These are phyloP conservation scores for Diplodia mutila DNA, from an alignment of 2,329 filamentous ascomycete species.

Conservation along the genomic window DNA sequence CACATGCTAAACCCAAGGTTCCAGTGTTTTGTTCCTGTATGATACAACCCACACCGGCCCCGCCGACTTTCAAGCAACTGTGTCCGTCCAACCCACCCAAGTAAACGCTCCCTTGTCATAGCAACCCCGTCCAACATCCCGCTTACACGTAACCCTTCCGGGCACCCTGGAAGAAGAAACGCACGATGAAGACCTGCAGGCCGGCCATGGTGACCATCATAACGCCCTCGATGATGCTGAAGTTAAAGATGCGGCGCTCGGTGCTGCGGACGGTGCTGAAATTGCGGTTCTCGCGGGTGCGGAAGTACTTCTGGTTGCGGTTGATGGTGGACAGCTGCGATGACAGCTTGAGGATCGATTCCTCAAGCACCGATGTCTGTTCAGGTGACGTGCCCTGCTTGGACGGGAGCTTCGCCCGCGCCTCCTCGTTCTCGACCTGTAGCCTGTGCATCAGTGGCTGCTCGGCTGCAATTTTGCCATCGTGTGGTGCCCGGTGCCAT, in stretches of 20 bases:
- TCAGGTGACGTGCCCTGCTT: conserved; percentile 88
- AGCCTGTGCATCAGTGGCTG: neutral
- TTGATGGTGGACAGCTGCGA: conserved; percentile 92
- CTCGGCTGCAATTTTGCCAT: neutral
- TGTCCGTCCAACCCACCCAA: neutral
- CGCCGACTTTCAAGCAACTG: neutral
- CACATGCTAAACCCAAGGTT: neutral
- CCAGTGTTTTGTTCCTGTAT: conserved; percentile 1
- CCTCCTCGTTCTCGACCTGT: conserved; percentile 88
- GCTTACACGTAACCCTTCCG: conserved; percentile 59
- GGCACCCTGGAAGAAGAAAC: conserved; percentile 97
- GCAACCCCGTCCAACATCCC: neutral
- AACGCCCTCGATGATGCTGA: conserved; percentile 87
- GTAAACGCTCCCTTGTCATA: neutral
- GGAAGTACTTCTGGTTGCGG: conserved; percentile 98
- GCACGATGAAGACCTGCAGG: conserved; percentile 93
- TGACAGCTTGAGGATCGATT: conserved; percentile 93
- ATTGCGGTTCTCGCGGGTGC: conserved; percentile 97
- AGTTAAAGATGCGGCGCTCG: conserved; percentile 94
- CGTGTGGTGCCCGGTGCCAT: conserved; percentile 41
- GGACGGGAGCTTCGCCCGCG: conserved; percentile 74
- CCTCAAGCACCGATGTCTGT: conserved; percentile 85
- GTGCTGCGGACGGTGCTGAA: conserved; percentile 98
- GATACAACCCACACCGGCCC: conserved; percentile 8
- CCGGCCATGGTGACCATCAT: conserved; percentile 96